Conservation (phyloP, 2,329 filamentous ascomycete species). For the Exophiala sideris region DNA sequence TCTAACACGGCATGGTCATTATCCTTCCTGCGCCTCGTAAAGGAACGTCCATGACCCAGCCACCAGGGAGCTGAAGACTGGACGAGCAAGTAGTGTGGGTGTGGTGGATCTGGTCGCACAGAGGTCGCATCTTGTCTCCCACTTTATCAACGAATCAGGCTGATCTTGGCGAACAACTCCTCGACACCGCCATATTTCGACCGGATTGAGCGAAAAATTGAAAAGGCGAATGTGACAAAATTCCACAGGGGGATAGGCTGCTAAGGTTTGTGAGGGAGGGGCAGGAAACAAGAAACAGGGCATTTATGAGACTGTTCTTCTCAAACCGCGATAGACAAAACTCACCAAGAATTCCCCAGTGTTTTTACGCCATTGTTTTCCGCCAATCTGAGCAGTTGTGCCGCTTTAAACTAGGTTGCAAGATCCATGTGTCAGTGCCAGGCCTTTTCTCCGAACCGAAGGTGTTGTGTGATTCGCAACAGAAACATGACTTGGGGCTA, state of each 20-base stretch:
- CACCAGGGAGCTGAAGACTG: slow-evolving; percentile 3
- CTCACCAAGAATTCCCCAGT: slow-evolving; percentile 92
- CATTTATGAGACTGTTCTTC: slow-evolving; percentile 9
- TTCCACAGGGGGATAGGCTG: not conserved
- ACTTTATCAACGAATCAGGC: slow-evolving; percentile 22
- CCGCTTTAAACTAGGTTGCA: slow-evolving; percentile 64
- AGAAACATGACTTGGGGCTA: slow-evolving; percentile 14
- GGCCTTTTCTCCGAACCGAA: slow-evolving; percentile 20
- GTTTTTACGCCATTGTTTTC: slow-evolving; percentile 86
- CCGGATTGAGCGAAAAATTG: slow-evolving; percentile 16
- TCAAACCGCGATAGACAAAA: slow-evolving; percentile 27
- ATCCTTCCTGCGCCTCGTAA: too few species aligned
- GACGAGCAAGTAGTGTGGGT: not conserved
- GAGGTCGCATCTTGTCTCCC: slow-evolving; percentile 21
- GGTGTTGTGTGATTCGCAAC: slow-evolving; percentile 37
- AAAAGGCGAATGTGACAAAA: slow-evolving; percentile 3
- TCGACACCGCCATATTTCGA: slow-evolving; percentile 17
- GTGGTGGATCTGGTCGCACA: slow-evolving; percentile 19
- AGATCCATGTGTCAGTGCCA: slow-evolving; percentile 42
- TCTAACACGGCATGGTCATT: not conserved
- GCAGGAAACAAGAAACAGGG: slow-evolving; percentile 8
- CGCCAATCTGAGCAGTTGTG: slow-evolving; percentile 87
- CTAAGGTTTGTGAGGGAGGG: not conserved
- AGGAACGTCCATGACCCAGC: slow-evolving; percentile 8
- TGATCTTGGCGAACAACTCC: slow-evolving; percentile 17